phyloP scores from a whole-genome alignment of 306 rosid genomes.

The Prunus salicina region DNA sequence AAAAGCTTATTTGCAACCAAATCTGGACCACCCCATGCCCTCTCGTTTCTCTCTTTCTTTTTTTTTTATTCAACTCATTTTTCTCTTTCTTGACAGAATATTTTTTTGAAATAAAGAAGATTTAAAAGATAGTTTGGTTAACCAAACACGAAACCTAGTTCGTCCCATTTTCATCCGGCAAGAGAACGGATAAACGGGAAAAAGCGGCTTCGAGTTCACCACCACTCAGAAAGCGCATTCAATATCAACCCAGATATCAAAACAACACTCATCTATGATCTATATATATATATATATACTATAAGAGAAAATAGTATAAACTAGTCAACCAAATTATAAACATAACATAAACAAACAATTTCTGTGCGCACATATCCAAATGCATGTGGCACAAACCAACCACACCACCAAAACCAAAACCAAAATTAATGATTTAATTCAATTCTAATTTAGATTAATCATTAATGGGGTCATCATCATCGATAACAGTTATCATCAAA shows the following conservation, averaged over 20 bases:
- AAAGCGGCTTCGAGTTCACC: slow-evolving; percentile 75
- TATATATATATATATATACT: too few species aligned
- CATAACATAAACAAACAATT: background rate
- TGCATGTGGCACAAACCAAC: slow-evolving; percentile 3
- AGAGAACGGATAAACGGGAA: slow-evolving; percentile 67
- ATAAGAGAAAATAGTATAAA: slow-evolving; percentile 15
- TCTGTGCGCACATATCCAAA: slow-evolving; percentile 31
- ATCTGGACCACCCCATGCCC: too few species aligned
- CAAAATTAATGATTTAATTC: slow-evolving; percentile 7
- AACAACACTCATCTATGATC: slow-evolving; percentile 15
- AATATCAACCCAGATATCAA: slow-evolving; percentile 36
- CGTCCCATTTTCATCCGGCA: slow-evolving; percentile 57
- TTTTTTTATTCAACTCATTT: too few species aligned
- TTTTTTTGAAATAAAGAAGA: too few species aligned
- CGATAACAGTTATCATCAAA: slow-evolving; percentile 27
- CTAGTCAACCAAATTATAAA: slow-evolving; percentile 23
- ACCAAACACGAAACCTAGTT: slow-evolving; percentile 61
- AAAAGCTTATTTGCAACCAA: background rate
- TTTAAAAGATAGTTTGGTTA: slow-evolving; percentile 21
- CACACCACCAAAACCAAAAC: background rate
- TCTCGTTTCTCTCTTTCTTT: too few species aligned
- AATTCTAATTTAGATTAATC: background rate
- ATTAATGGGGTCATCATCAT: slow-evolving; percentile 21
- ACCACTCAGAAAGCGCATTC: slow-evolving; percentile 57
- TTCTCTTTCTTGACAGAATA: too few species aligned